These are phyloP conservation scores for Stachybotrys echinatus DNA, from an alignment of 2,329 filamentous ascomycete genomes.

Conservation along the genomic window DNA sequence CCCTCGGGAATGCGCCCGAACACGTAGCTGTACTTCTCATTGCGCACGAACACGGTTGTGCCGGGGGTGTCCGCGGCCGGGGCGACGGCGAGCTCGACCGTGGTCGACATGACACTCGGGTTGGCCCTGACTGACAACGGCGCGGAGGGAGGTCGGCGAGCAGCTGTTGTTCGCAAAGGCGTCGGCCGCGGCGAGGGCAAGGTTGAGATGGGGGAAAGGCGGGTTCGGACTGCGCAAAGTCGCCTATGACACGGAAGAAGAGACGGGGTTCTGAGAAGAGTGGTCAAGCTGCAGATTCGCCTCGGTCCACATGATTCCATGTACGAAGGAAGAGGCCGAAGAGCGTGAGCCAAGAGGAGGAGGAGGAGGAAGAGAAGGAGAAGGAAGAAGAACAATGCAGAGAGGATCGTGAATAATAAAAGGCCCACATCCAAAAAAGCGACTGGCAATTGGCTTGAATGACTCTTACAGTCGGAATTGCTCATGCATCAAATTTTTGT, in stretches of 20 bases:
- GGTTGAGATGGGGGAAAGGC: background rate
- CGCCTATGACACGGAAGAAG: background rate
- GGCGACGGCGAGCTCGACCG: conserved; percentile 69
- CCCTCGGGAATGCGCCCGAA: conserved; percentile 82
- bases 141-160: background rate
- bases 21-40: conserved; percentile 76
- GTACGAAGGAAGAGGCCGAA: conserved; percentile 1
- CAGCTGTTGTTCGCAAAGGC: background rate
- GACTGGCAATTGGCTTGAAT: background rate
- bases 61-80: conserved; percentile 87
- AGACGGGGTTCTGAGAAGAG: conserved; percentile 3
- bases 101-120: conserved; percentile 58
- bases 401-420: background rate
- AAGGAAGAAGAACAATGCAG: background rate
- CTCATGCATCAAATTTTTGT: background rate
- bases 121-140: too few relatives aligned
- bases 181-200: background rate
- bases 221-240: background rate
- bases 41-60: conserved; percentile 70
- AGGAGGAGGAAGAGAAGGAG: background rate
- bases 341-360: background rate
- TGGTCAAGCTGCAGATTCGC: conserved; percentile 8
- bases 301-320: conserved; percentile 23
- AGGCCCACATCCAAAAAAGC: too few relatives aligned
- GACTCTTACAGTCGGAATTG: background rate